phyloP scores from a whole-genome alignment of 495 filamentous ascomycete genomes.

The Patellaria atrata region DNA sequence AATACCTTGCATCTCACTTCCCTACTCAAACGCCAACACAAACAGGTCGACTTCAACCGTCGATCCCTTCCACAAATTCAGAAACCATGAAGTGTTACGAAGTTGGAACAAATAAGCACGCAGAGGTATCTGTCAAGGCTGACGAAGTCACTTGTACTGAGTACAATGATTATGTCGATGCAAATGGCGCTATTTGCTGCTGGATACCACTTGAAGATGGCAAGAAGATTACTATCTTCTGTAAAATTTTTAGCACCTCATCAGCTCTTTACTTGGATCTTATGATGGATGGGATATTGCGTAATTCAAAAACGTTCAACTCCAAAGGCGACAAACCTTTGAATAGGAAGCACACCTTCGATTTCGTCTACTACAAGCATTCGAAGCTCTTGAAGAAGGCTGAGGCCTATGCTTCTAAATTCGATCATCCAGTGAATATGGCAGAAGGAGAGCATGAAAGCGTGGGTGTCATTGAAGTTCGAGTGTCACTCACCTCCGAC shows the following conservation, averaged over 20 bases:
- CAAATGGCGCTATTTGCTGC: constrained; percentile 7
- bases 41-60: not conserved
- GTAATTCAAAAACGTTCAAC: not conserved
- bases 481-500: constrained; percentile 5
- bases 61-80: not conserved
- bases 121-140: constrained; percentile 7
- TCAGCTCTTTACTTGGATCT: constrained; percentile 4
- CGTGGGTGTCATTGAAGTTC: constrained; percentile 12
- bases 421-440: not conserved
- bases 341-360: constrained; percentile 5
- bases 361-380: constrained; percentile 3
- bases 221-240: constrained; percentile 1
- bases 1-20: not conserved
- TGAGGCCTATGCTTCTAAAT: not conserved
- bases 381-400: constrained; percentile 3
- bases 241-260: constrained; percentile 5
- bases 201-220: constrained; percentile 9
- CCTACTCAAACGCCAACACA: not conserved
- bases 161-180: constrained; percentile 4
- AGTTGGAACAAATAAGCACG: constrained; percentile 8
- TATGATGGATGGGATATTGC: constrained; percentile 10
- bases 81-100: constrained; percentile 14
- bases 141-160: not conserved
- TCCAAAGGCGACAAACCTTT: not conserved
- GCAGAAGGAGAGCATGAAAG: constrained; percentile 1